Evolutionary conservation across 805 yeast genomes (phyloP).

Genomic region (Suhomyces faveliae): DNA sequence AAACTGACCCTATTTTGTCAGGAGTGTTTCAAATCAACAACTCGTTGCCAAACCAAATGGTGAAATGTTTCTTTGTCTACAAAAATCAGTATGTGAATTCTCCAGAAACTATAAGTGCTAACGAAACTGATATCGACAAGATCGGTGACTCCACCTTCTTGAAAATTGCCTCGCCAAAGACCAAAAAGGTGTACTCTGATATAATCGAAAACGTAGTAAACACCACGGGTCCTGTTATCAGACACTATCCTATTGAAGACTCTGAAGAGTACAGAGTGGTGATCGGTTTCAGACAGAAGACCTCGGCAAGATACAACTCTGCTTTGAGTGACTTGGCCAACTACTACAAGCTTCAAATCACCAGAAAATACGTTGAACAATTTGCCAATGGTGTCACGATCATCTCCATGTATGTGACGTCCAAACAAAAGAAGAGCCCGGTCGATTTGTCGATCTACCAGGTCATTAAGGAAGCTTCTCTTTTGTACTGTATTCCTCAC

Average conservation of each 20-base stretch:
- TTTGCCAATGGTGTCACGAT: slow-evolving; percentile 86
- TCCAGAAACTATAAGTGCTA: slow-evolving; percentile 17
- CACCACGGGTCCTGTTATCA: slow-evolving; percentile 91
- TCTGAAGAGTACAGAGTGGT: slow-evolving; percentile 83
- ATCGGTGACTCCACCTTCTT: slow-evolving; percentile 80
- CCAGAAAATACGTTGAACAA: slow-evolving; percentile 92
- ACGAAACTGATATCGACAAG: slow-evolving; percentile 53
- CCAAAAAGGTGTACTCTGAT: slow-evolving; percentile 72
- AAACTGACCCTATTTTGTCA: slow-evolving; percentile 44
- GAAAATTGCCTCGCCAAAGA: slow-evolving; percentile 74
- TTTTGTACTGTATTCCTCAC: slow-evolving; percentile 87
- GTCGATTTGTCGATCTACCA: slow-evolving; percentile 80
- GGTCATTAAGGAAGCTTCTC: slow-evolving; percentile 89
- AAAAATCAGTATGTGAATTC: slow-evolving; percentile 45
- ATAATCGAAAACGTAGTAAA: slow-evolving; percentile 65
- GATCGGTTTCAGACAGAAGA: slow-evolving; percentile 80
- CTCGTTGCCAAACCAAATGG: slow-evolving; percentile 44
- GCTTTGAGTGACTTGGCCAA: slow-evolving; percentile 84
- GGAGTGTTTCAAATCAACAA: slow-evolving; percentile 36
- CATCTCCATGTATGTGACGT: slow-evolving; percentile 80
- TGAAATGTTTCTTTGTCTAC: slow-evolving; percentile 81
- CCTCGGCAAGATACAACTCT: slow-evolving; percentile 84
- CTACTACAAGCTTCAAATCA: slow-evolving; percentile 80
- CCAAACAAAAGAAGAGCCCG: slow-evolving; percentile 50
- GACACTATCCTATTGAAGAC: slow-evolving; percentile 76